A percentile compares a stretch with the other conserved stretches of the same genome.
Conservation (phyloP, 2,329 filamentous ascomycete species). For the Claviceps maximensis region DNA sequence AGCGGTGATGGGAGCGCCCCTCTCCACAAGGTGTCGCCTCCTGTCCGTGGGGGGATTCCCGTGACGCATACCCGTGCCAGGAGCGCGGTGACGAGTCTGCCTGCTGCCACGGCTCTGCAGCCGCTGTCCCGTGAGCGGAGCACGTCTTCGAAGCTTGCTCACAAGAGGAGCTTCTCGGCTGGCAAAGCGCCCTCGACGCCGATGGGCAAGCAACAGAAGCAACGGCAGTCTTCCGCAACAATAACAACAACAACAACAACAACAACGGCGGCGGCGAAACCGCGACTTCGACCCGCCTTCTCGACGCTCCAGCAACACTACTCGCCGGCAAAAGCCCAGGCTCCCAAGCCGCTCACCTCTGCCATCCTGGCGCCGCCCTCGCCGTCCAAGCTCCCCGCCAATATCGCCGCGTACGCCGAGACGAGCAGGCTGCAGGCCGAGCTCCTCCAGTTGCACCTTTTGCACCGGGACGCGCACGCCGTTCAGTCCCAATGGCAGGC, state of each 20-base stretch:
- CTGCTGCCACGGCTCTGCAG: slow-evolving; percentile 15
- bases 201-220: not conserved
- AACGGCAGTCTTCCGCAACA: not conserved
- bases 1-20: slow-evolving; percentile 10
- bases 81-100: slow-evolving; percentile 18
- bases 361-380: slow-evolving; percentile 45
- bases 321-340: slow-evolving; percentile 46
- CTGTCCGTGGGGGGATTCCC: slow-evolving; percentile 7
- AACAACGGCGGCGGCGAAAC: slow-evolving; percentile 9
- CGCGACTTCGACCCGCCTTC: slow-evolving; percentile 40
- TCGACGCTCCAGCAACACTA: slow-evolving; percentile 54
- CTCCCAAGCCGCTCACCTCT: slow-evolving; percentile 48
- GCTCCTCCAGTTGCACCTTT: slow-evolving; percentile 49
- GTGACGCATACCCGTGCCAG: slow-evolving; percentile 18
- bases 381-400: slow-evolving; percentile 47
- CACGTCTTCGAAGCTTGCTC: not conserved
- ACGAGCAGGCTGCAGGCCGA: slow-evolving; percentile 48
- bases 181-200: slow-evolving; percentile 10
- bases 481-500: slow-evolving; percentile 38
- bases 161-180: slow-evolving; percentile 10
- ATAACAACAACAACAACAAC: slow-evolving; percentile 1
- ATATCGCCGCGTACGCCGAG: slow-evolving; percentile 45
- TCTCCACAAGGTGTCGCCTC: slow-evolving; percentile 6
- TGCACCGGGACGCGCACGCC: slow-evolving; percentile 41
- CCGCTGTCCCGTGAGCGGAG: slow-evolving; percentile 15